Evolutionary conservation across 257 asterid species (phyloP).

Genomic region (Cinchona pubescens): DNA sequence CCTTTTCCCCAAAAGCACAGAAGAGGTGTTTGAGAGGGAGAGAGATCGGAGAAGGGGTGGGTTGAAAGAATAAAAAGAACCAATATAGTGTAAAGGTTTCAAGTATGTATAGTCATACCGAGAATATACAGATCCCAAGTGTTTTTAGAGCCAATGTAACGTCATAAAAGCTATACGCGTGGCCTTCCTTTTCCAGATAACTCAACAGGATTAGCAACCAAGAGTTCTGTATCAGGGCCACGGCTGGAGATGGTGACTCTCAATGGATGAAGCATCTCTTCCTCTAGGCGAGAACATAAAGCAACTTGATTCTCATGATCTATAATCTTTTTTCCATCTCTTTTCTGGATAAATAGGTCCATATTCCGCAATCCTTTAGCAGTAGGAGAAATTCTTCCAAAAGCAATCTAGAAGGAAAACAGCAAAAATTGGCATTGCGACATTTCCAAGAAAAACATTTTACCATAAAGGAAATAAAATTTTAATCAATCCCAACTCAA

Average conservation of each 20-base stretch:
- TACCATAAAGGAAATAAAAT: not conserved
- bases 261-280: slow-evolving; percentile 52
- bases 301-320: slow-evolving; percentile 35
- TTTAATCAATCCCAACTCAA: not conserved
- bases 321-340: slow-evolving; percentile 43
- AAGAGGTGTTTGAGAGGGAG: not conserved
- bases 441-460: not conserved
- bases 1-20: not conserved
- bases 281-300: slow-evolving; percentile 39
- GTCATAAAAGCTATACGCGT: slow-evolving; percentile 43
- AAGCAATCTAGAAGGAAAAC: slow-evolving; percentile 35
- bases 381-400: slow-evolving; percentile 41
- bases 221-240: slow-evolving; percentile 54
- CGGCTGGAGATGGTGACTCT: slow-evolving; percentile 48
- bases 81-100: not conserved
- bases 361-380: slow-evolving; percentile 36
- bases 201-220: slow-evolving; percentile 59
- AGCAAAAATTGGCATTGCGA: slow-evolving; percentile 11
- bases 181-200: slow-evolving; percentile 55
- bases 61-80: not conserved
- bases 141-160: slow-evolving; percentile 43
- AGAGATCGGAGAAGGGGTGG: too few relatives aligned
- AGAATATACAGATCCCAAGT: slow-evolving; percentile 42
- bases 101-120: slow-evolving; percentile 29
- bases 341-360: slow-evolving; percentile 42